A percentile compares a stretch with the other conserved stretches of the same genome.
phyloP scores from a whole-genome alignment of 148 eudicot genomes.

The Rhododendron ferrugineum region DNA sequence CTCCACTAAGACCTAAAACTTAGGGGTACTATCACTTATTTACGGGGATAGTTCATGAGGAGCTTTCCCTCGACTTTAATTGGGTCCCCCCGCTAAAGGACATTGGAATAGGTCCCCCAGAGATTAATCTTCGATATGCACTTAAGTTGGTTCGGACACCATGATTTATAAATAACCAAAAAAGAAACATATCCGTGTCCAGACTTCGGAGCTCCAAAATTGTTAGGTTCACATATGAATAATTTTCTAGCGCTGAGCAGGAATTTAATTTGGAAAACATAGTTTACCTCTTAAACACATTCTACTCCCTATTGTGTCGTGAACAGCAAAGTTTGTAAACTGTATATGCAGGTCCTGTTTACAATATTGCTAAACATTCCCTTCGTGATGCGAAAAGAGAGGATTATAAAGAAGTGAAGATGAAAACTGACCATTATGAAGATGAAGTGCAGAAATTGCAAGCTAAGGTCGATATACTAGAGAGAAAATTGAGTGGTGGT shows the following conservation, averaged over 20 bases:
- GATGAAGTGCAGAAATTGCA: neutral
- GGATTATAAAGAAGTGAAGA: neutral
- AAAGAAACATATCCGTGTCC: neutral
- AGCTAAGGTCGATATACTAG: neutral
- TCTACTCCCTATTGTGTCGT: too few relatives aligned
- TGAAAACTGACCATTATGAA: neutral
- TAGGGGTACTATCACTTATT: too few relatives aligned
- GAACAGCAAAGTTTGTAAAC: too few relatives aligned
- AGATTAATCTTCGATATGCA: neutral
- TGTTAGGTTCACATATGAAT: neutral
- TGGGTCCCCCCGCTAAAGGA: too few relatives aligned
- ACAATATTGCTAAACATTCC: neutral
- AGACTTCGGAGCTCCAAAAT: neutral
- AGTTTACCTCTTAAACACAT: neutral
- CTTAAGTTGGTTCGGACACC: too few relatives aligned
- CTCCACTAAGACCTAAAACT: neutral
- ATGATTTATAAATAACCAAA: too few relatives aligned
- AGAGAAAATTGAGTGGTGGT: neutral
- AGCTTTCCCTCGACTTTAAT: too few relatives aligned
- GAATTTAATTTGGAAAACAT: neutral
- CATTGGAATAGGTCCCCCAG: neutral
- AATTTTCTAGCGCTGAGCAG: neutral
- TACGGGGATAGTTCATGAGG: neutral
- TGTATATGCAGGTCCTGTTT: constrained; percentile 4
- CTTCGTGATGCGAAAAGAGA: neutral